Evolutionary conservation across 495 filamentous ascomycete genomes (phyloP).

Genomic region (Cercophora scortea): DNA sequence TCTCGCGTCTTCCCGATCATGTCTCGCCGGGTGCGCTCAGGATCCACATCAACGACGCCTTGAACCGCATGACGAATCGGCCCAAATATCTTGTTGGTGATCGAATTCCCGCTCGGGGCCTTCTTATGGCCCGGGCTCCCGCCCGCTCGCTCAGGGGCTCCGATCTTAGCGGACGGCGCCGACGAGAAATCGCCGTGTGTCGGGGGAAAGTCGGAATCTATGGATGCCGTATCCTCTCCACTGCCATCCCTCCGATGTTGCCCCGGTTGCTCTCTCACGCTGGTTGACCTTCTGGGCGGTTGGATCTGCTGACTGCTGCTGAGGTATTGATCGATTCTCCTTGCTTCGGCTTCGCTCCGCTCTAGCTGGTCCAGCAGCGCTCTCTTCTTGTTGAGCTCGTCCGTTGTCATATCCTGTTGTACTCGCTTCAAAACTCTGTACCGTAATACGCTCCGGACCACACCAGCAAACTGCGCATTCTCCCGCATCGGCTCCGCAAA

Average conservation of each 20-base stretch:
- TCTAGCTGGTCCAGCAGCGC: slow-evolving; percentile 74
- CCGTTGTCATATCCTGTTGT: slow-evolving; percentile 94
- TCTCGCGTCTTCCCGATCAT: slow-evolving; percentile 93
- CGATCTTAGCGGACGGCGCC: slow-evolving; percentile 55
- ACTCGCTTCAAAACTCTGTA: slow-evolving; percentile 88
- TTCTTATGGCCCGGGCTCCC: slow-evolving; percentile 55
- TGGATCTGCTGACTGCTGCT: slow-evolving; percentile 53
- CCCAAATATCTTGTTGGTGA: slow-evolving; percentile 90
- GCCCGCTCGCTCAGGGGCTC: slow-evolving; percentile 36
- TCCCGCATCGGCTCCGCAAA: slow-evolving; percentile 98
- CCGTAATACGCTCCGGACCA: slow-evolving; percentile 78
- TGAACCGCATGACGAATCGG: slow-evolving; percentile 90
- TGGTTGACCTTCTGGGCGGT: slow-evolving; percentile 58
- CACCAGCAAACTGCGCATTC: slow-evolving; percentile 91
- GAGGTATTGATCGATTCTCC: slow-evolving; percentile 86
- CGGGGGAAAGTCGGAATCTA: slow-evolving; percentile 91
- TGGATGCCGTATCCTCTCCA: slow-evolving; percentile 66
- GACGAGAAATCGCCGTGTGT: slow-evolving; percentile 65
- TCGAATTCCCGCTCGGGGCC: slow-evolving; percentile 67
- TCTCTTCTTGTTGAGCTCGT: slow-evolving; percentile 79
- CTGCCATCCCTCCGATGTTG: slow-evolving; percentile 38
- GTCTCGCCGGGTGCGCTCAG: slow-evolving; percentile 84
- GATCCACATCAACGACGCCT: slow-evolving; percentile 92
- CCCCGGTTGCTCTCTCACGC: slow-evolving; percentile 39
- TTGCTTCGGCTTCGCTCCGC: slow-evolving; percentile 81